Conservation (phyloP, 441 rosid genomes). For the Aleurites moluccanus region DNA sequence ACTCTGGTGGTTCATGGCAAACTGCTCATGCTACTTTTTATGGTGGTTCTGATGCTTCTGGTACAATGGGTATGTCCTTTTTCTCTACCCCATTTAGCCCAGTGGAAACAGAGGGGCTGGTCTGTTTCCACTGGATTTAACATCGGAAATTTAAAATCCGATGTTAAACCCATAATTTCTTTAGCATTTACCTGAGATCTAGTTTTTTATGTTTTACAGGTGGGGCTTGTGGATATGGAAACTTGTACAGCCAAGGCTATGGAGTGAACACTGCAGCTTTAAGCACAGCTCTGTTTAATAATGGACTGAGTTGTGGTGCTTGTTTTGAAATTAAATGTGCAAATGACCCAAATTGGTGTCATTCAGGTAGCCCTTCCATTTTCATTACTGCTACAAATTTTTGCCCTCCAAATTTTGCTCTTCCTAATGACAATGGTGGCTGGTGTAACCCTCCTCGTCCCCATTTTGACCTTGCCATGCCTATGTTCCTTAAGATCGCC, state of each 20-base stretch:
- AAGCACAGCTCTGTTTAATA: conserved; percentile 69
- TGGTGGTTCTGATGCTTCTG: conserved; percentile 72
- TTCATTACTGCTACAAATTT: conserved; percentile 63
- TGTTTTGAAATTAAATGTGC: conserved; percentile 71
- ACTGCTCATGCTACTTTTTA: conserved; percentile 73
- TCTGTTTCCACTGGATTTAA: no score
- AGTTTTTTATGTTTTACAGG: conserved; percentile 30
- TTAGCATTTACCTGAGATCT: background rate
- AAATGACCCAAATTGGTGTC: conserved; percentile 58
- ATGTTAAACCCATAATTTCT: no score
- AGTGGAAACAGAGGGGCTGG: no score
- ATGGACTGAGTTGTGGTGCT: conserved; percentile 65
- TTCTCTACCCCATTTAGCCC: no score
- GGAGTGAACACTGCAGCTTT: conserved; percentile 73
- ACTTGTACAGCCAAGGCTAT: conserved; percentile 68
- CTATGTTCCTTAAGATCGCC: conserved; percentile 63
- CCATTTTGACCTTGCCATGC: conserved; percentile 71
- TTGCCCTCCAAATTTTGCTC: conserved; percentile 70
- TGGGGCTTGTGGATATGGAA: conserved; percentile 74
- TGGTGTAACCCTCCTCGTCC: conserved; percentile 72
- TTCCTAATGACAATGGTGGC: conserved; percentile 60
- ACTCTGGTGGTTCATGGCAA: conserved; percentile 51
- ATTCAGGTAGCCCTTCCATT: conserved; percentile 64
- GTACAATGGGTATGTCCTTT: conserved; percentile 61
- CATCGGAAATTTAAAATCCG: no score